A percentile compares a stretch with the other conserved stretches of the same genome.
Evolutionary conservation across 2,329 filamentous ascomycete species (phyloP).

Genomic region (Penicillium corylophilum): DNA sequence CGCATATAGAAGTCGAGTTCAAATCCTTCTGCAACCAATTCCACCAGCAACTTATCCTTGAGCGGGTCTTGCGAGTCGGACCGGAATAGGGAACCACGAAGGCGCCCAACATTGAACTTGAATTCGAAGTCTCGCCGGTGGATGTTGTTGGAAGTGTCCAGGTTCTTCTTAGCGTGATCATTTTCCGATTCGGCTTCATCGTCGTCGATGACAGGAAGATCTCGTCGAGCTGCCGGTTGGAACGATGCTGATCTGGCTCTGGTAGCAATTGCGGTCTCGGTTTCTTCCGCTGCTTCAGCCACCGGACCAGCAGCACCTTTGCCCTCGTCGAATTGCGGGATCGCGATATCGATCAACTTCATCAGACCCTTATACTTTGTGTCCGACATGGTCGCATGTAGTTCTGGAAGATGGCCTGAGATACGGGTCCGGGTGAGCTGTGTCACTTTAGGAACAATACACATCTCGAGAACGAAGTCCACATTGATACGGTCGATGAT

Average conservation of each 20-base stretch:
- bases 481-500: slow-evolving; percentile 97
- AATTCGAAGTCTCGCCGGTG: slow-evolving; percentile 94
- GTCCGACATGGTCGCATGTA: slow-evolving; percentile 90
- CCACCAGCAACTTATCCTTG: slow-evolving; percentile 79
- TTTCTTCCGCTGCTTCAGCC: slow-evolving; percentile 34
- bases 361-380: slow-evolving; percentile 96
- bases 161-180: slow-evolving; percentile 55
- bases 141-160: slow-evolving; percentile 61
- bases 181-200: slow-evolving; percentile 56
- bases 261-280: slow-evolving; percentile 28
- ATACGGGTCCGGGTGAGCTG: slow-evolving; percentile 90
- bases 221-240: slow-evolving; percentile 67
- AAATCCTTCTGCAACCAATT: slow-evolving; percentile 87
- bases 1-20: slow-evolving; percentile 83
- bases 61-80: slow-evolving; percentile 76
- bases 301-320: slow-evolving; percentile 40
- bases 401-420: slow-evolving; percentile 84
- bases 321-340: slow-evolving; percentile 71
- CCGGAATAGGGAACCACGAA: slow-evolving; percentile 88
- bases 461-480: slow-evolving; percentile 92
- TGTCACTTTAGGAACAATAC: slow-evolving; percentile 92
- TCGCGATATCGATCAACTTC: slow-evolving; percentile 91
- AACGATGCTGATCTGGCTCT: slow-evolving; percentile 69
- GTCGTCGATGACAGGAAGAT: slow-evolving; percentile 78
- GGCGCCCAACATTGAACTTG: slow-evolving; percentile 90